Evolutionary conservation across 352 stramenopile species (phyloP), one percentile per base, ranked within the genome.

Genomic region (Saprolegnia diclina): DNA sequence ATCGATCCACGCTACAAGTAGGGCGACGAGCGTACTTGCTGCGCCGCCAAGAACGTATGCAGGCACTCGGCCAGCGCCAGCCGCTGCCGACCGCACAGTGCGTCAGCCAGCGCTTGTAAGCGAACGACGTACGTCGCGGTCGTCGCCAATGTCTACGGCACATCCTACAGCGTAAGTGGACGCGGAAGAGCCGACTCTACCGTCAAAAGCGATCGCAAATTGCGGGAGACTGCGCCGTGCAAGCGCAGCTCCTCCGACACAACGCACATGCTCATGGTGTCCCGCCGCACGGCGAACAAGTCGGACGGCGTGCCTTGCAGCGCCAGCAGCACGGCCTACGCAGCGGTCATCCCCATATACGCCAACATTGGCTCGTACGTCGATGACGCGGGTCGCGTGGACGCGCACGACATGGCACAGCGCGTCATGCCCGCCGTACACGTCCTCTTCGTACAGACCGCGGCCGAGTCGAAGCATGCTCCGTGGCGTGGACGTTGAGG

Each of bases 11-110:
- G 5, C 6, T 19, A 35, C 18, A 13, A 5, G 24, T 21, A 53
- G 57, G 22, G n/a, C n/a, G n/a, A n/a, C n/a, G 32, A n/a, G 35
- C 37, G 44, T 62, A 69, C 63, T 6, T 69, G 63, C 26, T 69
- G 45, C 9, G 42, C 26, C 21, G 63, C 48, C n/a, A 69, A 14
- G 38, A 69, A 61, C 18, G 24, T 29, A 13, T 53, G 53, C 9
- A 69, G 62, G 37, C 32, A 69, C 19, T 32, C 35, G 16, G 13
- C 53, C n/a, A 61, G 26, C 32, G 37, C 53, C 32, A 44, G 11
- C 18, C 46, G 35, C 18, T 11, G 5, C 5, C 10, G 42, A 10
- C 7, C 24, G 48, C 53, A 21, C 10, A 46, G 61, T 18, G 22
- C 16, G 9, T 16, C 9, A 9, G 63, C 42, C 26, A 69, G 46